A percentile compares a stretch with the other conserved stretches of the same genome.
These are phyloP conservation scores for Mucor racemosus DNA, from an alignment of 371 early-diverging fungal genomes.

Conservation along the genomic window DNA sequence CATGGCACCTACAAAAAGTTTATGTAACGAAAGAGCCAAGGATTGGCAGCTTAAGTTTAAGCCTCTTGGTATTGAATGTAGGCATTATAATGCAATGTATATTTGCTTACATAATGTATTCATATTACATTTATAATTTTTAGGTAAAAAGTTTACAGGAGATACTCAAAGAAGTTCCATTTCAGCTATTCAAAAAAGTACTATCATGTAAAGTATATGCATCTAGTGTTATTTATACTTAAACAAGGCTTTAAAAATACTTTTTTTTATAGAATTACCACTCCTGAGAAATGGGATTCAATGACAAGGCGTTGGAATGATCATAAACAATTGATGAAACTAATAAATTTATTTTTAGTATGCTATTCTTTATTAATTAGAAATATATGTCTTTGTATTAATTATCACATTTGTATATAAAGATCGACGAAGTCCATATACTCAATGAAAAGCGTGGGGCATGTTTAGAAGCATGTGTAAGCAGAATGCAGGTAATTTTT, in stretches of 20 bases:
- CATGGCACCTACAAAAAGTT: constrained; percentile 88
- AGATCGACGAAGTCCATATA: constrained; percentile 65
- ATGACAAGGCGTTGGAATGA: constrained; percentile 69
- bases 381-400: neutral
- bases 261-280: constrained; percentile 58
- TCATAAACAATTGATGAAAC: constrained; percentile 36
- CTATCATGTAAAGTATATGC: constrained; percentile 31
- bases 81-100: neutral
- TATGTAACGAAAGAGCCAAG: constrained; percentile 71
- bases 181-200: constrained; percentile 36
- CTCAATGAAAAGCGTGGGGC: constrained; percentile 56
- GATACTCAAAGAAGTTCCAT: constrained; percentile 62
- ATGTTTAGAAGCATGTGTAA: constrained; percentile 59
- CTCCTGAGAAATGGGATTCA: constrained; percentile 84
- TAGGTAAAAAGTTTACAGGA: constrained; percentile 78
- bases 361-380: neutral
- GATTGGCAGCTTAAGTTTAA: constrained; percentile 73
- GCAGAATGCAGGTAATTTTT: constrained; percentile 47
- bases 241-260: neutral
- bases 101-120: neutral
- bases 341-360: constrained; percentile 53
- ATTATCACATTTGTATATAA: neutral
- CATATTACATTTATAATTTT: neutral
- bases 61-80: constrained; percentile 62
- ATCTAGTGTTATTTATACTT: neutral